Evolutionary conservation across 768 basidiomycete species (phyloP), one percentile per base, ranked within the genome.

Genomic region (Amanita thiersii): DNA sequence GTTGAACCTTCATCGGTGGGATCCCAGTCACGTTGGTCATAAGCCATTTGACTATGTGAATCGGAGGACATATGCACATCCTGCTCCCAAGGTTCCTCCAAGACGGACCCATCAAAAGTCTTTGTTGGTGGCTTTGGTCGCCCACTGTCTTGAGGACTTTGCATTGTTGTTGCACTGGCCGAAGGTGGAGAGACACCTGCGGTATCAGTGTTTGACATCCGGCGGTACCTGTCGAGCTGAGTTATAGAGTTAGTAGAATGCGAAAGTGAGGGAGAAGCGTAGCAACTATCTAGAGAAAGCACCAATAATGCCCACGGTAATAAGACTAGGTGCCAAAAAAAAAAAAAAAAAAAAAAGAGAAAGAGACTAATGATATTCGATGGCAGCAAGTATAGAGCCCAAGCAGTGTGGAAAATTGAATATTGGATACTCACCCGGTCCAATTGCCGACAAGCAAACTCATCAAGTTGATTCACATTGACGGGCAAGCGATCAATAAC

Each of bases 381-480:
- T 30, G 31, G 23, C 23, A 7, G 34, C 15, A 20, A 32, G 29
- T 43, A 21, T 29, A 37, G 40, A 19, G 34, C 4, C 26, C 38
- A 29, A 39, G 29, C 29, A 29, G 44, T 28, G 39, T 36, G 15
- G 39, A 23, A 36, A 28, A 37, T n/a, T n/a, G n/a, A n/a, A n/a
- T n/a, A n/a, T n/a, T n/a, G n/a, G 47, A 14, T 39, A 69, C 81
- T 53, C 48, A 91, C 85, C 57, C 78, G 72, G 61, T 92, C 88
- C 29, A 93, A 70, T 56, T 92, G 88, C 44, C 87, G 72, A 55
- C 86, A 88, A 2, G 90, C 89, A 59, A 91, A 91, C 46, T 88
- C 87, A 47, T 92, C 90, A 10, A 92, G 62, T 52, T 80, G 77
- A 46, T 72, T 75, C 19, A 85, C 79, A 44, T 70, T 73, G 36